These are phyloP conservation scores for Verticillium nubilum DNA, from an alignment of 2,329 filamentous ascomycete genomes.

Conservation along the genomic window DNA sequence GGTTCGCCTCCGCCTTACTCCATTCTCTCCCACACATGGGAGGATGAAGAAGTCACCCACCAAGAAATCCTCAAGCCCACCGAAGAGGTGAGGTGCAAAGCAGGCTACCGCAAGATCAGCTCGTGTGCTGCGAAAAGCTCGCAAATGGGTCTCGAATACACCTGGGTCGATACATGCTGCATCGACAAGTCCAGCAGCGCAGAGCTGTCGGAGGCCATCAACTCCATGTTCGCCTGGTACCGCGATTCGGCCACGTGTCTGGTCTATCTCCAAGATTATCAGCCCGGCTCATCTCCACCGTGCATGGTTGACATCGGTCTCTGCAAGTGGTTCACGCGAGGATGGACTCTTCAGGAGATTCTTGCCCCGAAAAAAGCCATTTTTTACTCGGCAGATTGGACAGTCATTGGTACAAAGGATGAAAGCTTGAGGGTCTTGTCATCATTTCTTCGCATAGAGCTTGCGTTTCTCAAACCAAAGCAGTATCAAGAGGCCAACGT, in stretches of 20 bases:
- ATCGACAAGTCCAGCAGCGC: conserved; percentile 5
- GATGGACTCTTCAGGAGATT: not conserved
- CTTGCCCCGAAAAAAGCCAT: not conserved
- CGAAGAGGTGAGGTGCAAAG: not conserved
- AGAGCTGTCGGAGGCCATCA: conserved; percentile 6
- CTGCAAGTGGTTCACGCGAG: not conserved
- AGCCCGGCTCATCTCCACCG: not conserved
- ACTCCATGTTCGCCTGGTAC: conserved; percentile 11
- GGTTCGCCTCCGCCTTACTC: conserved; percentile 16
- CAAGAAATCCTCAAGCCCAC: conserved; percentile 4
- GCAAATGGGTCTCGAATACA: not conserved
- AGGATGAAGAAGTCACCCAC: conserved; percentile 18
- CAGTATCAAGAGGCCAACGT: not conserved
- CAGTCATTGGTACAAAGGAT: not conserved
- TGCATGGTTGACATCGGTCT: not conserved
- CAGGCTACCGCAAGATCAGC: not conserved
- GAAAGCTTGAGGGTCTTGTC: not conserved
- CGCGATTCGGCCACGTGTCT: conserved; percentile 4
- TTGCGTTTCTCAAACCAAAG: too few relatives aligned
- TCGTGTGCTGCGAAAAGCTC: not conserved
- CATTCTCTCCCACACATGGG: conserved; percentile 25
- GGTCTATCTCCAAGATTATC: conserved; percentile 8
- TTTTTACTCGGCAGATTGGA: not conserved
- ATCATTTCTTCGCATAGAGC: not conserved
- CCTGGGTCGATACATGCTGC: conserved; percentile 2